Base-by-base conservation (phyloP, 169 alveolate genomes). In the Babesia gibsoni region DNA sequence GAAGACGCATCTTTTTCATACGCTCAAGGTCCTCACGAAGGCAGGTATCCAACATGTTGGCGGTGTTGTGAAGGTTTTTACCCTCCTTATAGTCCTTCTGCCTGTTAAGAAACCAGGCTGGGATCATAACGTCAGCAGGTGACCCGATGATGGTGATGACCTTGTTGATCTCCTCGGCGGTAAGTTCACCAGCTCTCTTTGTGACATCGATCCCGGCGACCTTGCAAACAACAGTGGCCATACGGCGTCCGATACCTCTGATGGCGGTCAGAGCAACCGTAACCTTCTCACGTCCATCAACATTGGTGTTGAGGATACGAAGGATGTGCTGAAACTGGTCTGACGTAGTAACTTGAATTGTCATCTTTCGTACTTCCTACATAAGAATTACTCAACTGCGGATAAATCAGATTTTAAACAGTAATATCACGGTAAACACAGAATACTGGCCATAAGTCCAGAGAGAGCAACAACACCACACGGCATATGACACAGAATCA, bases 21-120 rank as follows among this genome's bases (percentile, higher is more conserved):
- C 99, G 92, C 90, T 97, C 99, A 59, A 97, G 88, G 88, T 97
- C 99, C 87, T 96, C 99, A 92, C 99, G 98, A 84, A 96, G 91
- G 79, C 95, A 93, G 35, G 99, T 91, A 77, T 97, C 99, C 68
- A 96, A 84, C 56, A 82, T 85, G 91, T 97, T 97, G 30, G 99
- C 92, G 43, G 95, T 91, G 75, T 93, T 88, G 82, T 97, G 99
- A 75, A 94, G 56, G 86, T 90, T 84, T 74, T 92, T 93, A 22
- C 99, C 99, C 64, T 96, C 99, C 81, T 91, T 93, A 69, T 92
- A 70, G 90, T 97, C 99, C 86, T 90, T 92, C 85, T 94, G 95
- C 88, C 99, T 92, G 91, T 98, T 98, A 65, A 98, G 93, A 92
- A 98, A 95, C 99, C 99, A 98, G 48, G 93, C 84, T 53, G 99